These are phyloP conservation scores for Solanum hybrid DNA, from an alignment of 305 asterid genomes.

Conservation along the genomic window DNA sequence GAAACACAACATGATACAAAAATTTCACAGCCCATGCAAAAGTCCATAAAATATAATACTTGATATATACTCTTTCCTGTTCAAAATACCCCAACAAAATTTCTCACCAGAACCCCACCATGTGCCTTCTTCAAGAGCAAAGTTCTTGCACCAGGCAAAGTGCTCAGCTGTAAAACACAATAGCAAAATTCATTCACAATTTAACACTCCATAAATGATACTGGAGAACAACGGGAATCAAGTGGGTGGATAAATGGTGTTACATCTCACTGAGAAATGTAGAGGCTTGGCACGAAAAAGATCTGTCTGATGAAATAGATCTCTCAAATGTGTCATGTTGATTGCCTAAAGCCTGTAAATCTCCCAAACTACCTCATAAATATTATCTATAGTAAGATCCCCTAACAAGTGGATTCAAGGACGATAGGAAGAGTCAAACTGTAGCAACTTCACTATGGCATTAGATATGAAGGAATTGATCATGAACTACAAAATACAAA, in stretches of 20 bases:
- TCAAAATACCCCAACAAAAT: constrained; percentile 39
- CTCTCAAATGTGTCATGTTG: neutral
- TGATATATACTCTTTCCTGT: constrained; percentile 15
- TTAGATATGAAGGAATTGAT: neutral
- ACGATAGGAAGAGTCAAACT: neutral
- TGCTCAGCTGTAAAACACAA: constrained; percentile 81
- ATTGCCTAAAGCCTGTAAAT: neutral
- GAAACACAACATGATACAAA: neutral
- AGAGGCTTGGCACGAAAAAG: neutral
- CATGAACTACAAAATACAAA: neutral
- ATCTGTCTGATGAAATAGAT: constrained; percentile 2
- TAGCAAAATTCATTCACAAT: constrained; percentile 50
- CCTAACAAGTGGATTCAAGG: neutral
- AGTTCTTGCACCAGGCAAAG: constrained; percentile 69
- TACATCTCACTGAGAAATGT: constrained; percentile 6
- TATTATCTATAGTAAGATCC: neutral
- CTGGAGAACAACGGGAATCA: constrained; percentile 12
- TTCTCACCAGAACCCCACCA: constrained; percentile 27
- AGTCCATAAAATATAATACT: constrained; percentile 21
- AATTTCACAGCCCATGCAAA: constrained; percentile 4
- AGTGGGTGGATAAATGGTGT: constrained; percentile 10
- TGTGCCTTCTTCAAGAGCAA: constrained; percentile 63
- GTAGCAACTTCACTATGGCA: neutral
- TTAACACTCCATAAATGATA: constrained; percentile 25
- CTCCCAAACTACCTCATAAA: neutral